Conservation (phyloP, 108 stramenopile species). For the Nannochloropsis oceanica region DNA sequence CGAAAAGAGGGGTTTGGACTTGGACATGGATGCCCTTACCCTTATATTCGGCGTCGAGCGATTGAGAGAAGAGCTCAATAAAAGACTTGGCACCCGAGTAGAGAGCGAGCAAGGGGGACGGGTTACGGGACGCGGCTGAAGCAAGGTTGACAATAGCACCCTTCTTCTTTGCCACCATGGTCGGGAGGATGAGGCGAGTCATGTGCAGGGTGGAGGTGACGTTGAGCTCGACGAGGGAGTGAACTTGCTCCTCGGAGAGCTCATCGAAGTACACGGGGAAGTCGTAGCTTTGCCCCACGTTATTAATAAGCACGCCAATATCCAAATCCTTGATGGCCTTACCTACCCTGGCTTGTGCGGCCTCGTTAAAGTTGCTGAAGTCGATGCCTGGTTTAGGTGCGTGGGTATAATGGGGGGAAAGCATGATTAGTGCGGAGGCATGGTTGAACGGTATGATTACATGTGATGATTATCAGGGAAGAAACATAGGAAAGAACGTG, state of each 20-base stretch:
- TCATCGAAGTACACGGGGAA: constrained; percentile 93
- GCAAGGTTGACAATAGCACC: constrained; percentile 91
- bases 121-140: constrained; percentile 75
- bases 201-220: constrained; percentile 85
- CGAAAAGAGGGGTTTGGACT: constrained; percentile 91
- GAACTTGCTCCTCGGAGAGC: constrained; percentile 41
- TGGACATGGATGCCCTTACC: constrained; percentile 75
- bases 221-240: constrained; percentile 53
- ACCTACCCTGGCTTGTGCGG: constrained; percentile 43
- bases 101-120: constrained; percentile 71
- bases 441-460: too few relatives aligned
- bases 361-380: constrained; percentile 79
- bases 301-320: constrained; percentile 90
- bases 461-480: too few relatives aligned
- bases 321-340: constrained; percentile 56
- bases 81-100: constrained; percentile 93
- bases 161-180: constrained; percentile 68
- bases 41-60: constrained; percentile 70
- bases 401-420: neutral
- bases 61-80: constrained; percentile 79
- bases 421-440: neutral
- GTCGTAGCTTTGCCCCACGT: constrained; percentile 92
- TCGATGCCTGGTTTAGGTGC: constrained; percentile 52
- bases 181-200: constrained; percentile 79
- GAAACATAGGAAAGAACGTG: too few relatives aligned